Conservation (phyloP, 257 asterid genomes). For the Hygrophila difformis region DNA sequence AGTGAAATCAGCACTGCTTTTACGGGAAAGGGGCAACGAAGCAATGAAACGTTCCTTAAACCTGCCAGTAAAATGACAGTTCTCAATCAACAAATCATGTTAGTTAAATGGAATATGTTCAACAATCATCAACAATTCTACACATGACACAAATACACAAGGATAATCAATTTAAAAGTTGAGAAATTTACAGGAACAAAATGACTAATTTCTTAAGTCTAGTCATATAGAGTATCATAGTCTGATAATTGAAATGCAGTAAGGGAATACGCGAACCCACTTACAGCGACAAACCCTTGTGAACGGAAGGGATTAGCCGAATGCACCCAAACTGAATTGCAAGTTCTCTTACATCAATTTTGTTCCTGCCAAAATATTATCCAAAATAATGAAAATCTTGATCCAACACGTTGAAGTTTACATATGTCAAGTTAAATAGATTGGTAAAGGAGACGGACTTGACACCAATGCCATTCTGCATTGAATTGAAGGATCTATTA, state of each 20-base stretch:
- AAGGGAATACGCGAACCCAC: constrained; percentile 13
- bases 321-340: constrained; percentile 91
- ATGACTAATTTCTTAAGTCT: no score
- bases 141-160: no score
- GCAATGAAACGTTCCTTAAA: constrained; percentile 75
- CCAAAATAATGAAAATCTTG: no score
- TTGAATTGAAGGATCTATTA: constrained; percentile 70
- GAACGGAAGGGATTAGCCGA: constrained; percentile 71
- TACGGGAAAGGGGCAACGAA: constrained; percentile 76
- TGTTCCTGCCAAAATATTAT: constrained; percentile 50
- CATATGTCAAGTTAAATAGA: no score
- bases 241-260: no score
- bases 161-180: no score
- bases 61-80: constrained; percentile 21
- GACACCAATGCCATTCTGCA: constrained; percentile 90
- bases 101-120: no score
- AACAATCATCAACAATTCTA: no score
- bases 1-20: constrained; percentile 69
- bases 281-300: constrained; percentile 65
- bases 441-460: constrained; percentile 36
- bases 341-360: constrained; percentile 78
- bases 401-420: no score
- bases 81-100: no score
- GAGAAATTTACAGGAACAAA: no score
- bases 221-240: no score